A percentile compares a stretch with the other conserved stretches of the same genome.
Conservation (phyloP, 176 grass and related monocot species). For the Oryza glaberrima region DNA sequence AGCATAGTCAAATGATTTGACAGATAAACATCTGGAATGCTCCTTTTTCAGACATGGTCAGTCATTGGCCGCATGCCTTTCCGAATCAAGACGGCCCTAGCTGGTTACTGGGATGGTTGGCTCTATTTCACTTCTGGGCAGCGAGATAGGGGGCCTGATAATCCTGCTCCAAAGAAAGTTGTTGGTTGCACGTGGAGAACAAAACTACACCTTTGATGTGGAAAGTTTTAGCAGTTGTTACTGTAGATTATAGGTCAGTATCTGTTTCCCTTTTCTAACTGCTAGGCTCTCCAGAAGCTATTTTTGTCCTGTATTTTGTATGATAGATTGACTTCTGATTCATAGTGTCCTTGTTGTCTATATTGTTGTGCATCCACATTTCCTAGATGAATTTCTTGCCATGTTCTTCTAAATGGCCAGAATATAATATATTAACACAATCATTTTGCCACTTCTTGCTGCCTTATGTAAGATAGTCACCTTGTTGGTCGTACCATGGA, state of each 20-base stretch:
- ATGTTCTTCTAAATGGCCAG: neutral
- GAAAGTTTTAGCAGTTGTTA: slow-evolving; percentile 7
- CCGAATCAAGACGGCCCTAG: slow-evolving; percentile 80
- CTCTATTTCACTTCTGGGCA: slow-evolving; percentile 94
- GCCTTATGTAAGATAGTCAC: neutral
- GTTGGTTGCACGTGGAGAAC: slow-evolving; percentile 79
- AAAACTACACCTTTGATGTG: slow-evolving; percentile 51
- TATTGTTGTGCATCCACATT: slow-evolving; percentile 7
- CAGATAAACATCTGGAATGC: neutral
- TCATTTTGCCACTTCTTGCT: neutral
- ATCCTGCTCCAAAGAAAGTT: slow-evolving; percentile 79
- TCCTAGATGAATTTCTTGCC: neutral
- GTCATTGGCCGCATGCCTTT: slow-evolving; percentile 85
- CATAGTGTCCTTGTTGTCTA: neutral
- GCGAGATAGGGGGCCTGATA: slow-evolving; percentile 69
- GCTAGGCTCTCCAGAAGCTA: slow-evolving; percentile 13
- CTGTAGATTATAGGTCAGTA: slow-evolving; percentile 19
- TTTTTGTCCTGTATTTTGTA: slow-evolving; percentile 29
- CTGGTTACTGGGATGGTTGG: slow-evolving; percentile 75
- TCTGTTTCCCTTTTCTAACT: slow-evolving; percentile 10
- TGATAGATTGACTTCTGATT: slow-evolving; percentile 9
- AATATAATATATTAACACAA: neutral
- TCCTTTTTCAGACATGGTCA: slow-evolving; percentile 62
- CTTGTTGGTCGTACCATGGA: neutral
- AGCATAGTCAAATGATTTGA: neutral